Percentiles rank a stretch among this genome's conserved stretches.
Conservation (phyloP, 106 monocot species). For the Dendrobium officinale region DNA sequence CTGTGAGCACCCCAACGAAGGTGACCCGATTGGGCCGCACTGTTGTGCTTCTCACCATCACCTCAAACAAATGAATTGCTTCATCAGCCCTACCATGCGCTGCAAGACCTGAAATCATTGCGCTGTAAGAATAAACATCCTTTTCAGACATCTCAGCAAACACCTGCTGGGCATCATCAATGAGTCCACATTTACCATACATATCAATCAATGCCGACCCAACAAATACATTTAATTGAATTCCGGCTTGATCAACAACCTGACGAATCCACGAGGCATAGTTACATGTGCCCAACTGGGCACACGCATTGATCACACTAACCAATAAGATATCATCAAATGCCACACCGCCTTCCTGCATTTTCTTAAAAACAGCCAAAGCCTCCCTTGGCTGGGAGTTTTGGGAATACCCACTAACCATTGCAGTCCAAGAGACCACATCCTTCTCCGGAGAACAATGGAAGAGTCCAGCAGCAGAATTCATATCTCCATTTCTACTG, state of each 20-base stretch:
- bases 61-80: constrained; percentile 40
- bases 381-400: constrained; percentile 55
- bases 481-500: constrained; percentile 36
- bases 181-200: constrained; percentile 63
- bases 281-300: constrained; percentile 35
- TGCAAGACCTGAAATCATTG: constrained; percentile 52
- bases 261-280: constrained; percentile 24
- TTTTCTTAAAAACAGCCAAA: constrained; percentile 31
- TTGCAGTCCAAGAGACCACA: constrained; percentile 61
- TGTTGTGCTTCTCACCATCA: constrained; percentile 26
- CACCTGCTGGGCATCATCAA: constrained; percentile 34
- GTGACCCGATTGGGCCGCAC: constrained; percentile 52
- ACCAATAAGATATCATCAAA: constrained; percentile 45
- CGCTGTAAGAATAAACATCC: constrained; percentile 64
- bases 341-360: constrained; percentile 25
- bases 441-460: constrained; percentile 28
- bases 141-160: constrained; percentile 34
- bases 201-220: constrained; percentile 72
- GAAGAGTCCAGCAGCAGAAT: constrained; percentile 33
- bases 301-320: constrained; percentile 41
- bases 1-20: constrained; percentile 54
- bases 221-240: constrained; percentile 19
- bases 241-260: constrained; percentile 9
- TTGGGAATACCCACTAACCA: constrained; percentile 63
- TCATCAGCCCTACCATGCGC: constrained; percentile 43